Percentiles rank a stretch among this genome's conserved stretches.
These are phyloP conservation scores for Kodamaea fukazawae DNA, from an alignment of 805 yeast species.

Conservation along the genomic window DNA sequence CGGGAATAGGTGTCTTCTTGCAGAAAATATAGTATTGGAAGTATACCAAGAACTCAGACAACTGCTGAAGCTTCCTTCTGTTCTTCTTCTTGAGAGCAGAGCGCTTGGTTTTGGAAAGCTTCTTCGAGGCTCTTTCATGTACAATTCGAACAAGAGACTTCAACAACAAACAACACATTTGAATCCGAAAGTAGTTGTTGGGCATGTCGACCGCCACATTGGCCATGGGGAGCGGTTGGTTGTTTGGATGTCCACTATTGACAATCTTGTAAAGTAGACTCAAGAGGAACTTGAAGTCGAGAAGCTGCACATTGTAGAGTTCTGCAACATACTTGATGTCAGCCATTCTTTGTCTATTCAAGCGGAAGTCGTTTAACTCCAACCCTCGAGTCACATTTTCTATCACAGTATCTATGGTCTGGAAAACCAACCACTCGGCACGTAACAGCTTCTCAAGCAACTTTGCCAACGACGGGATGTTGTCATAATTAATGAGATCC, in stretches of 20 bases:
- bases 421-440: slow-evolving; percentile 38
- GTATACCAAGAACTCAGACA: slow-evolving; percentile 36
- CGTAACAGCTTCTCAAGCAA: slow-evolving; percentile 32
- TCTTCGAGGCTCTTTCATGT: background rate
- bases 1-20: slow-evolving; percentile 61
- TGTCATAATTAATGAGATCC: slow-evolving; percentile 58
- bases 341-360: slow-evolving; percentile 60
- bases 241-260: slow-evolving; percentile 62
- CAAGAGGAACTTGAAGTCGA: slow-evolving; percentile 46
- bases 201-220: slow-evolving; percentile 54
- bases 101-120: slow-evolving; percentile 2
- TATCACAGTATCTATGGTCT: slow-evolving; percentile 57
- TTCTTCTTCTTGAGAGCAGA: slow-evolving; percentile 1
- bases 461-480: slow-evolving; percentile 48
- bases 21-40: slow-evolving; percentile 71
- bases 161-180: slow-evolving; percentile 40
- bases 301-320: slow-evolving; percentile 46
- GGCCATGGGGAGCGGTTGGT: slow-evolving; percentile 52
- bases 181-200: slow-evolving; percentile 69
- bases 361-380: slow-evolving; percentile 59
- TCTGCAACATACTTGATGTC: slow-evolving; percentile 60
- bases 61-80: slow-evolving; percentile 1
- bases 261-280: slow-evolving; percentile 56
- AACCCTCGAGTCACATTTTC: slow-evolving; percentile 67
- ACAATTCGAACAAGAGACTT: slow-evolving; percentile 12